phyloP scores from a whole-genome alignment of 345 rosid species.

The Eucalyptus cladocalyx region DNA sequence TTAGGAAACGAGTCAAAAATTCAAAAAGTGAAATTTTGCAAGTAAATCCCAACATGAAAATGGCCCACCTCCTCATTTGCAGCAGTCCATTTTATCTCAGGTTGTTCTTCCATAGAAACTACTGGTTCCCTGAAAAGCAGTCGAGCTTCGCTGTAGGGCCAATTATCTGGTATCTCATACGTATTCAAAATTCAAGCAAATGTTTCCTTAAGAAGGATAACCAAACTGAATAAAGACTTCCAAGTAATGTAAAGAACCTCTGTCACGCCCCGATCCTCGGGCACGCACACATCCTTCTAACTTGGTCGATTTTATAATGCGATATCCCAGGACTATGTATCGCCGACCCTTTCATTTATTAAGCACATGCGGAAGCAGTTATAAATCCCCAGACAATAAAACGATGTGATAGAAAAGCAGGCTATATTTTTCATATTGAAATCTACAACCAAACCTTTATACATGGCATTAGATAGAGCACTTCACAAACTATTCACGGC shows the following conservation, averaged over 20 bases:
- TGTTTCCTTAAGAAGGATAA: neutral
- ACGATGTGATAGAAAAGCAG: too few species aligned
- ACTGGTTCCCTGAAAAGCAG: conserved; percentile 67
- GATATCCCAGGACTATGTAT: too few species aligned
- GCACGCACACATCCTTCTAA: too few species aligned
- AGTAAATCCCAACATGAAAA: neutral
- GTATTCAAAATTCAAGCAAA: conserved; percentile 6
- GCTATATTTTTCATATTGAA: too few species aligned
- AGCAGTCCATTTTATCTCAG: conserved; percentile 65
- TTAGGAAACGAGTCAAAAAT: neutral
- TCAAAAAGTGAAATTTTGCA: neutral
- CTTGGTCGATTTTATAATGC: too few species aligned
- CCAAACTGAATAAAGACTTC: neutral
- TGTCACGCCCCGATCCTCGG: too few species aligned
- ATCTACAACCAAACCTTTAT: too few species aligned
- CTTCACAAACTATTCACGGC: too few species aligned
- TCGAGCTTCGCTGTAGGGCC: conserved; percentile 78
- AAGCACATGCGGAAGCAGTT: too few species aligned
- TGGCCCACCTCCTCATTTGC: conserved; percentile 69
- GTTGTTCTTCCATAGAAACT: conserved; percentile 44
- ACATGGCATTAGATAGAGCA: too few species aligned
- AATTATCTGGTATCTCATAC: conserved; percentile 67
- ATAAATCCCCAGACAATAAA: too few species aligned
- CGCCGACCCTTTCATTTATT: too few species aligned
- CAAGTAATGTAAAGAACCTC: neutral